Evolutionary conservation across 208 protist genomes (phyloP).

Genomic region (Blastocrithidia nonstop): DNA sequence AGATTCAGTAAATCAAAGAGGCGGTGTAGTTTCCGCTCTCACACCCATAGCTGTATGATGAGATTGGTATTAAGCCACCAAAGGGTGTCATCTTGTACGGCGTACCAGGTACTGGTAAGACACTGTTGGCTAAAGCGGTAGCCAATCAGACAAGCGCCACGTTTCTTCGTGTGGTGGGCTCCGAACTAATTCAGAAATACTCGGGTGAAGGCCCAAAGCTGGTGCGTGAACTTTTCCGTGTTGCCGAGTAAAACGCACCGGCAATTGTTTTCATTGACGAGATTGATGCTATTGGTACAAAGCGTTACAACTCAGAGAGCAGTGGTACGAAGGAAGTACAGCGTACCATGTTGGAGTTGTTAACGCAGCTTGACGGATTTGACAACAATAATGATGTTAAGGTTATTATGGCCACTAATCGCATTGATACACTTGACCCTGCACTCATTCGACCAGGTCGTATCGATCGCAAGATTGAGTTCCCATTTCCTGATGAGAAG

Average conservation of each 20-base stretch:
- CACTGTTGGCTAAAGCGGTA: slow-evolving; percentile 99
- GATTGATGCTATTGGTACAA: slow-evolving; percentile 99
- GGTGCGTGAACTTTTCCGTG: slow-evolving; percentile 98
- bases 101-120: slow-evolving; percentile 97
- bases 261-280: slow-evolving; percentile 99
- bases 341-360: slow-evolving; percentile 99
- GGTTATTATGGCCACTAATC: slow-evolving; percentile 99
- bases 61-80: slow-evolving; percentile 99
- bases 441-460: slow-evolving; percentile 99
- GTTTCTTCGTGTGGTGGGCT: slow-evolving; percentile 99
- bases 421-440: slow-evolving; percentile 99
- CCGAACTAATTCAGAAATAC: slow-evolving; percentile 99
- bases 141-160: slow-evolving; percentile 98
- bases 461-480: slow-evolving; percentile 99
- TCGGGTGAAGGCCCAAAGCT: slow-evolving; percentile 99
- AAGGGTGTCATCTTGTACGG: slow-evolving; percentile 99
- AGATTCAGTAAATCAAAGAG: slow-evolving; percentile 99
- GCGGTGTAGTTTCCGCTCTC: slow-evolving; percentile 99
- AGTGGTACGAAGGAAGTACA: slow-evolving; percentile 99
- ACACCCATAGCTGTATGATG: slow-evolving; percentile 99
- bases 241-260: slow-evolving; percentile 97
- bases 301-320: slow-evolving; percentile 96
- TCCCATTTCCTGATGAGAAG: slow-evolving; percentile 98
- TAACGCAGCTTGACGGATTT: slow-evolving; percentile 99
- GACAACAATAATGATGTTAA: slow-evolving; percentile 99